Base-by-base conservation (phyloP, 441 rosid species). In the Pelargonium fulgidum region DNA sequence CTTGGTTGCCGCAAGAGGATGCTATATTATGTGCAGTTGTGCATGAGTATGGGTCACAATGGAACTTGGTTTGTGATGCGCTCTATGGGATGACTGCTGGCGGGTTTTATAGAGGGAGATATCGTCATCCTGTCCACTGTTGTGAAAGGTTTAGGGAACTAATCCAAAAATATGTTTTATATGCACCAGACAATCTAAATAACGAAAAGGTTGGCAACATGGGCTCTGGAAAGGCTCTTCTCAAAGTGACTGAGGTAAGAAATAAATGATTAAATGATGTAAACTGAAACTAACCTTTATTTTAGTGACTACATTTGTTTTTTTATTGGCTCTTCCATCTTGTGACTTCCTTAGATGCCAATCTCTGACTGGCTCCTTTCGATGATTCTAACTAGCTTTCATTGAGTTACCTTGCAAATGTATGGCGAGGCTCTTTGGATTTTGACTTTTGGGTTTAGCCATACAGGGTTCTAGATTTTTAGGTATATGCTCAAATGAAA, bases 1-100 rank as follows among this genome's bases (percentile, higher is more conserved):
- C 79, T 74, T 96, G 99, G 99, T 80, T 84, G 80, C 85, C 98
- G 19, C 99, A 87, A 79, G 99, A 96, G 85, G 98, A 96, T 85
- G 98, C 99, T 73, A 72, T 93, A 79, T 81, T 96, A 85, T 89
- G 98, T 85, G 99, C 99, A 65, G 85, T 86, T 73, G 97, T 96
- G 65, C 99, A 96, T 82, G 99, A 96, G 81, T 96, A 96, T 85
- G 99, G 97, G 64, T 78, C 90, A 44, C 81, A 90, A 47, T 95
- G 99, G 99, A 91, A 85, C 80, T 86, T 95, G 74, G 92, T 85
- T 72, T 84, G 96, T 50, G 98, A 77, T 39, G 80, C 84, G 33
- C 84, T 95, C 36, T 91, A 89, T 75, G 92, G 97, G 74, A 91
- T 92, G 96, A 75, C 96, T 81, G 90, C 99, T 66, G 98, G 99